A percentile compares a stretch with the other conserved stretches of the same genome.
Evolutionary conservation across 164 flowering plant genomes (phyloP).

Genomic region (Piper longum): DNA sequence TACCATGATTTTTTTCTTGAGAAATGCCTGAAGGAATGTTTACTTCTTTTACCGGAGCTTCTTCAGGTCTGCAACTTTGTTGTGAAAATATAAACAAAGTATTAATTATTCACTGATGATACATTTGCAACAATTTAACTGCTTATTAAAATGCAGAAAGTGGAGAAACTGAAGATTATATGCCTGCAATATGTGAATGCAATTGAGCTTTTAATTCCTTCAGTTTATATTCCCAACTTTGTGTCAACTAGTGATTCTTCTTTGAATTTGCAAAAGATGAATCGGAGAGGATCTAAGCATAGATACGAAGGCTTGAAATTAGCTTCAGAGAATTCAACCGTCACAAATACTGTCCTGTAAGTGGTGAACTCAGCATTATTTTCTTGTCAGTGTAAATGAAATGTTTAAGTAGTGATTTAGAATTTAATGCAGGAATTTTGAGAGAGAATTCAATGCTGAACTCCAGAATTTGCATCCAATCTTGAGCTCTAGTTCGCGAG

Average conservation of each 20-base stretch:
- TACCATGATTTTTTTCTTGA: constrained; percentile 86
- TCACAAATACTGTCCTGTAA: constrained; percentile 64
- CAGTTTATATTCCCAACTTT: constrained; percentile 34
- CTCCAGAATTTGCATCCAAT: constrained; percentile 75
- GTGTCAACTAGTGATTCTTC: constrained; percentile 16
- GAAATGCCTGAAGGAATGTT: constrained; percentile 83
- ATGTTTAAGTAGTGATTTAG: background rate
- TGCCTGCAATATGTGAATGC: constrained; percentile 93
- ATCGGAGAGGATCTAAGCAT: constrained; percentile 29
- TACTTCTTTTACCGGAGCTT: constrained; percentile 83
- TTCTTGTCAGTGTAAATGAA: background rate
- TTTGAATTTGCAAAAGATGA: constrained; percentile 14
- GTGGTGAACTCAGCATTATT: constrained; percentile 8
- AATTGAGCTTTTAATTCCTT: constrained; percentile 70
- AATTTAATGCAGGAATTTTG: constrained; percentile 58
- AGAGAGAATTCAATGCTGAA: constrained; percentile 74
- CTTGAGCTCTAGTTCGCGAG: constrained; percentile 64
- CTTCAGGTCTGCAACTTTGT: constrained; percentile 47
- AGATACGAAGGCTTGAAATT: constrained; percentile 21
- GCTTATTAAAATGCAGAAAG: constrained; percentile 41
- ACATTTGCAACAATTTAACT: background rate
- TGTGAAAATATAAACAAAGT: background rate
- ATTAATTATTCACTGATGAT: background rate
- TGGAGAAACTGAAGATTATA: constrained; percentile 70
- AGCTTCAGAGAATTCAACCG: constrained; percentile 24